A percentile compares a stretch with the other conserved stretches of the same genome.
Evolutionary conservation across 1,284 basidiomycete genomes (phyloP).

Genomic region (Meripilus lineatus): DNA sequence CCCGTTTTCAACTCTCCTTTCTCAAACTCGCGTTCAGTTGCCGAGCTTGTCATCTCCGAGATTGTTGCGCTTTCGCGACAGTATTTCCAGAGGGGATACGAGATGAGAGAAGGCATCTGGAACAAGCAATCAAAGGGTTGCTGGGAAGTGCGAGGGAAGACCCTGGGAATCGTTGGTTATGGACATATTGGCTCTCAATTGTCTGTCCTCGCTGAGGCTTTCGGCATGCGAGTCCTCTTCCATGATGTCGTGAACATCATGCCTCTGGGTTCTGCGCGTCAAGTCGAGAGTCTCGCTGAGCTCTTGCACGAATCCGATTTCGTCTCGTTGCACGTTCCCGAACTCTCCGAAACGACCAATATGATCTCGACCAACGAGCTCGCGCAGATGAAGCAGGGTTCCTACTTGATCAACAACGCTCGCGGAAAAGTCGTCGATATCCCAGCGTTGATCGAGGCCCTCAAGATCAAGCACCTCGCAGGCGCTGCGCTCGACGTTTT

Average conservation of each 20-base stretch:
- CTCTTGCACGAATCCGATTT: constrained; percentile 87
- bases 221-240: constrained; percentile 96
- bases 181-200: constrained; percentile 98
- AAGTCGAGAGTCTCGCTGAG: constrained; percentile 79
- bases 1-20: constrained; percentile 99
- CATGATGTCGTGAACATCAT: constrained; percentile 96
- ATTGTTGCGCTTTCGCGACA: constrained; percentile 94
- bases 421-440: constrained; percentile 96
- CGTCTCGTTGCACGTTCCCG: constrained; percentile 95
- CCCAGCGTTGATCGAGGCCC: constrained; percentile 78
- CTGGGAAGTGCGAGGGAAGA: constrained; percentile 98
- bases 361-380: constrained; percentile 85
- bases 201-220: constrained; percentile 94
- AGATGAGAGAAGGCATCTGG: constrained; percentile 91
- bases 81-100: constrained; percentile 83
- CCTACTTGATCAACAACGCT: constrained; percentile 98
- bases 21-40: constrained; percentile 98
- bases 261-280: constrained; percentile 93
- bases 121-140: constrained; percentile 99
- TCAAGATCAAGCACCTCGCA: constrained; percentile 84
- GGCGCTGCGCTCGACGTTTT: constrained; percentile 96
- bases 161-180: constrained; percentile 96
- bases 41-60: constrained; percentile 96
- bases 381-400: constrained; percentile 89
- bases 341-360: constrained; percentile 92